Conservation (phyloP, 768 basidiomycete genomes). For the Lactifluus pinguis region DNA sequence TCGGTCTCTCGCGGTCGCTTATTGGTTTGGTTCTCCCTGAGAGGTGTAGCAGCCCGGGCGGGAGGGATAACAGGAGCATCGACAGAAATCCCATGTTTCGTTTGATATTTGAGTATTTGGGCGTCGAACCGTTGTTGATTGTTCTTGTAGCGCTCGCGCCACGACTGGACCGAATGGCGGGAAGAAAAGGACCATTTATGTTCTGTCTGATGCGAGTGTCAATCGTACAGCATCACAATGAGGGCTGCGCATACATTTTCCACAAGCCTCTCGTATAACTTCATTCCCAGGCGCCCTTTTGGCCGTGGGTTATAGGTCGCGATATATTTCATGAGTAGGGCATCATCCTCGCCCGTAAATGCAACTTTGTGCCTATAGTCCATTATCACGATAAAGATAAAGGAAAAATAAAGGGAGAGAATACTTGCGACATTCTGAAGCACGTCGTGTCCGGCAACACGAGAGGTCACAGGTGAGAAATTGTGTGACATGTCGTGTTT, state of each 20-base stretch:
- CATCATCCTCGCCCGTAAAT: constrained; percentile 36
- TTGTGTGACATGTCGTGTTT: constrained; percentile 1
- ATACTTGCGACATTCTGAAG: neutral
- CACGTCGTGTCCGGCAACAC: neutral
- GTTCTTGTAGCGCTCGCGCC: constrained; percentile 52
- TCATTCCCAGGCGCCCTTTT: constrained; percentile 38
- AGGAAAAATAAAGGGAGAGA: too few species aligned
- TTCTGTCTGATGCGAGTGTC: constrained; percentile 26
- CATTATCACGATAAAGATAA: neutral
- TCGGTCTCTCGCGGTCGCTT: constrained; percentile 8
- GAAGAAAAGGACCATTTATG: constrained; percentile 43
- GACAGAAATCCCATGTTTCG: constrained; percentile 22
- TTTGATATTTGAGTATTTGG: constrained; percentile 34
- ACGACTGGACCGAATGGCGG: constrained; percentile 49
- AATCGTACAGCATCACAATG: neutral
- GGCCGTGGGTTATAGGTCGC: constrained; percentile 37
- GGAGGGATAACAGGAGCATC: neutral
- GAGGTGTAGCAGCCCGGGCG: neutral
- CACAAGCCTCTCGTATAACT: constrained; percentile 34
- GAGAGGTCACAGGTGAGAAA: neutral
- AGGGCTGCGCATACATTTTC: constrained; percentile 35
- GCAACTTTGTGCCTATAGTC: neutral
- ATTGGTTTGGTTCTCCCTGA: neutral
- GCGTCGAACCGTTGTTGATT: constrained; percentile 35
- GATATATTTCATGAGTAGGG: constrained; percentile 36